Percentiles rank a stretch among this genome's conserved stretches.
These are phyloP conservation scores for Abortiporus biennis DNA, from an alignment of 1,284 basidiomycete species.

Conservation along the genomic window DNA sequence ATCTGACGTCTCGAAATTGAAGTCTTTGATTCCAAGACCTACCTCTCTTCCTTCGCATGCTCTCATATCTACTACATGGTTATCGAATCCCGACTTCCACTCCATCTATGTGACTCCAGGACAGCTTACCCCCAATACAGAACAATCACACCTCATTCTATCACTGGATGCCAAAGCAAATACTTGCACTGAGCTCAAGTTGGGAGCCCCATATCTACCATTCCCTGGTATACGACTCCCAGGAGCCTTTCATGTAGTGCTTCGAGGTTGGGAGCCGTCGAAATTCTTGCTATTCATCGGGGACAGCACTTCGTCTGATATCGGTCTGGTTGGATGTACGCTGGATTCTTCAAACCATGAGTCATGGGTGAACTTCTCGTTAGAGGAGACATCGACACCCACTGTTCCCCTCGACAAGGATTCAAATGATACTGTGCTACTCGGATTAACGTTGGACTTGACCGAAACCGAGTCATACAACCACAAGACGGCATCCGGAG, in stretches of 20 bases:
- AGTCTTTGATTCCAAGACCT: constrained; percentile 55
- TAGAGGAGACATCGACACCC: constrained; percentile 70
- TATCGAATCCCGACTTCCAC: constrained; percentile 70
- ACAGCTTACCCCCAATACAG: constrained; percentile 33
- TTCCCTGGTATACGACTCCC: constrained; percentile 46
- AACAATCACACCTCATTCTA: constrained; percentile 57
- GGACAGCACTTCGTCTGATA: constrained; percentile 69
- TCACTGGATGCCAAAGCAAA: constrained; percentile 55
- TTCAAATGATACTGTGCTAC: constrained; percentile 64
- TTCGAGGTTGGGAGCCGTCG: constrained; percentile 63
- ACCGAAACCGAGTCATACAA: constrained; percentile 42
- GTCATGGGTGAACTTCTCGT: constrained; percentile 63
- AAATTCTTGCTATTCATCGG: constrained; percentile 64
- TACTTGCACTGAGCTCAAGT: constrained; percentile 39
- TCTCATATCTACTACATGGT: constrained; percentile 60
- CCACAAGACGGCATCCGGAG: constrained; percentile 37
- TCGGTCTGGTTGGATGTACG: constrained; percentile 61
- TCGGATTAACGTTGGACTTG: constrained; percentile 67
- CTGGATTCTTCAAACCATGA: constrained; percentile 30
- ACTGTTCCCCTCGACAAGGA: constrained; percentile 67
- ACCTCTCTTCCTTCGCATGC: constrained; percentile 42
- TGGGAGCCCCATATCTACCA: constrained; percentile 48
- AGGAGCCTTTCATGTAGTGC: constrained; percentile 45
- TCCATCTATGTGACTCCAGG: constrained; percentile 55
- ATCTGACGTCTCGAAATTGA: constrained; percentile 44